Base-by-base conservation (phyloP, 768 basidiomycete genomes). In the Amanita fuliginea region DNA sequence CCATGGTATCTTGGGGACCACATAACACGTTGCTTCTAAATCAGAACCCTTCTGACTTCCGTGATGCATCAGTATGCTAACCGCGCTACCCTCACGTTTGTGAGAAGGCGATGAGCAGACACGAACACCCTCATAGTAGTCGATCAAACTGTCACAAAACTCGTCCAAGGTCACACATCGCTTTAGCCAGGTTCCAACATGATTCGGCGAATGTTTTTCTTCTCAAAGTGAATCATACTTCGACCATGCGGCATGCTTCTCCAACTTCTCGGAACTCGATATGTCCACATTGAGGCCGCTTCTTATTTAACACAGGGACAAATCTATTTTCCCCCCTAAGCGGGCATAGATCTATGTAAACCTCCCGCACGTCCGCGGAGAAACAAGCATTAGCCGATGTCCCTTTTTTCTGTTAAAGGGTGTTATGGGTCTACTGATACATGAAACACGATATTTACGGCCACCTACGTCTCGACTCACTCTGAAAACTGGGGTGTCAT, bases 381-480 rank as follows among this genome's bases (percentile, higher is more conserved):
- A 43, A 43, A 43, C 42, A 43, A 28, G 26, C 42, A n/a, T 43
- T 43, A 43, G 26, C 42, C 42, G 26, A 43, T n/a, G 42, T 43
- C 26, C 42, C 42, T 43, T 43, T 24, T 43, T 16, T 28, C 24
- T 43, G 14, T 28, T 26, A 43, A 43, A 43, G 42, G 42, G 42
- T 43, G 42, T 28, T 43, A 24, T 43, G n/a, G 42, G 42, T 43
- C 42, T 43, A 26, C 24, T n/a, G 24, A 43, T 43, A 42, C 5
- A 24, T 24, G 24, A 42, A 26, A 42, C 24, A n/a, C 16, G 24
- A n/a, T 28, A 28, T 30, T 43, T 43, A 43, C 42, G 42, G 42
- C 24, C 42, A 30, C n/a, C 42, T 14, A 26, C n/a, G n/a, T 22
- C 41, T 42, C 24, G 24, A n/a, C 28, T 43, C 42, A 26, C 24